Conservation (phyloP, 1,139 yeast species). For the Saccharomyces hybrid region DNA sequence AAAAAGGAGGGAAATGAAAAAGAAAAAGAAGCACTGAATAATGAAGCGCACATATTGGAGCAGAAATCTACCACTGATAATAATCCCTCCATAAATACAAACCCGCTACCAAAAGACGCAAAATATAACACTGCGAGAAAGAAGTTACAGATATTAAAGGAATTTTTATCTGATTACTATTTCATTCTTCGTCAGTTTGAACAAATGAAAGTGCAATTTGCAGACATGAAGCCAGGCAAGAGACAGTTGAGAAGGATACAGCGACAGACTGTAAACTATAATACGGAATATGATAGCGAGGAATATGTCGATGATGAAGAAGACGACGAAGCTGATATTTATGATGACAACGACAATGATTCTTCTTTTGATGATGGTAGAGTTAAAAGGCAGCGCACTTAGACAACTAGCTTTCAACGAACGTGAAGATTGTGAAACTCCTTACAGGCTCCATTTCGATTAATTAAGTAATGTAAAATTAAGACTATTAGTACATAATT, state of each 20-base stretch:
- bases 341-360: slow-evolving; percentile 2
- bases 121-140: slow-evolving; percentile 27
- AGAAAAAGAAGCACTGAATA: neutral
- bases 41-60: neutral
- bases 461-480: neutral
- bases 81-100: slow-evolving; percentile 15
- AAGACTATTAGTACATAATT: neutral
- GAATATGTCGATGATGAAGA: slow-evolving; percentile 16
- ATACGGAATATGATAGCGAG: slow-evolving; percentile 12
- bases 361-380: neutral
- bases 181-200: slow-evolving; percentile 22
- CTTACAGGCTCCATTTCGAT: neutral
- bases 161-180: slow-evolving; percentile 19
- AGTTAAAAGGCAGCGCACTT: neutral
- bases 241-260: slow-evolving; percentile 28
- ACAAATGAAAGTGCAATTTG: slow-evolving; percentile 22
- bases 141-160: slow-evolving; percentile 20
- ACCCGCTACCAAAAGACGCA: slow-evolving; percentile 28
- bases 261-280: slow-evolving; percentile 21
- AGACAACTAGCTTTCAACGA: neutral
- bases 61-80: neutral
- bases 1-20: slow-evolving; percentile 8
- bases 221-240: slow-evolving; percentile 26
- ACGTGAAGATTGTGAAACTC: neutral
- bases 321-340: slow-evolving; percentile 5